phyloP scores from a whole-genome alignment of 2,329 filamentous ascomycete genomes.

The Cladosporium sp. region DNA sequence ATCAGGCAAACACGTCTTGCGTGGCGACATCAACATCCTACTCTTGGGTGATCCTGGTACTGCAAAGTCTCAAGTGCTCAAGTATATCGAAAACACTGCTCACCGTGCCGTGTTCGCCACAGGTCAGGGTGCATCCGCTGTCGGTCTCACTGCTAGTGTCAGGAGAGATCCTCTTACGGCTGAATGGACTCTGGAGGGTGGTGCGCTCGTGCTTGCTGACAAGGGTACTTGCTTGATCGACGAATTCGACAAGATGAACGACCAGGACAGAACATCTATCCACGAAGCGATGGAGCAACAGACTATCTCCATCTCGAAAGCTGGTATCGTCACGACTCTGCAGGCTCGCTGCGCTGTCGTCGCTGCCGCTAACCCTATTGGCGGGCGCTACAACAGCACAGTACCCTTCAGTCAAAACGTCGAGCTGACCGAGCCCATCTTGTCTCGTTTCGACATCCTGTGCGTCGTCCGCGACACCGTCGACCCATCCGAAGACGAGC shows the following conservation, averaged over 20 bases:
- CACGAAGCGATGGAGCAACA: conserved; percentile 99
- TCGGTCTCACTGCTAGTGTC: conserved; percentile 95
- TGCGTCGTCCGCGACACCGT: conserved; percentile 96
- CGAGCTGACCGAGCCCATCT: conserved; percentile 91
- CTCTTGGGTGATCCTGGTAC: conserved; percentile 96
- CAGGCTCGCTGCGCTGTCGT: conserved; percentile 96
- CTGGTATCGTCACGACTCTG: conserved; percentile 94
- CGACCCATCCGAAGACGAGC: conserved; percentile 86
- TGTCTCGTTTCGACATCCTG: conserved; percentile 96
- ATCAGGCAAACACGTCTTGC: conserved; percentile 83
- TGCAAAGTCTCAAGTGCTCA: conserved; percentile 94
- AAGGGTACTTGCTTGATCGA: conserved; percentile 94
- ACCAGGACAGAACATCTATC: conserved; percentile 95
- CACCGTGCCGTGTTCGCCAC: conserved; percentile 97
- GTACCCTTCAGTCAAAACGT: conserved; percentile 96
- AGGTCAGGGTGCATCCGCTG: conserved; percentile 92
- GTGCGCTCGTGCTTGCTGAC: conserved; percentile 90
- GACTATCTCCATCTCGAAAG: conserved; percentile 98
- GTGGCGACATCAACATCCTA: conserved; percentile 96
- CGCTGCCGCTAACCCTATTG: conserved; percentile 93
- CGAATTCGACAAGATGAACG: conserved; percentile 99
- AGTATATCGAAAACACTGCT: conserved; percentile 96
- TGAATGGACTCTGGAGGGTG: conserved; percentile 97
- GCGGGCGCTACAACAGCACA: conserved; percentile 93
- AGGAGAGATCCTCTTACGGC: conserved; percentile 91